These are phyloP conservation scores for Globisporangium rhizosaccharum DNA, from an alignment of 352 stramenopile species.

Conservation along the genomic window DNA sequence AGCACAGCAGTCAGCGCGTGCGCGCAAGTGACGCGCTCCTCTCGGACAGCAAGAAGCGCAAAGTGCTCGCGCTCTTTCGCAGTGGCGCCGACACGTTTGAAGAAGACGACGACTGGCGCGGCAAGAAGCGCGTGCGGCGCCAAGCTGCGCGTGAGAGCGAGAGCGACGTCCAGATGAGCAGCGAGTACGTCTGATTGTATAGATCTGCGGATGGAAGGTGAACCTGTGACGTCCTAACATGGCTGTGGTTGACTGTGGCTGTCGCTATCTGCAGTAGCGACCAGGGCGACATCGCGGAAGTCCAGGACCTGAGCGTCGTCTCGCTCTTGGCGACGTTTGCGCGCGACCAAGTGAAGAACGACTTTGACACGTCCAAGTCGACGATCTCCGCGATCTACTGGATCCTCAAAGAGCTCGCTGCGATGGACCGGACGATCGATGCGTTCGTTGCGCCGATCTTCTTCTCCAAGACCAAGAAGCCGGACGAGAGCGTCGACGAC, in stretches of 20 bases:
- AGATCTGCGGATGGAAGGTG: neutral
- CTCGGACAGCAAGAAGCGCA: slow-evolving; percentile 39
- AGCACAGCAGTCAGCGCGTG: slow-evolving; percentile 24
- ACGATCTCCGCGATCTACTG: slow-evolving; percentile 78
- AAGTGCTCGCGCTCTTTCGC: slow-evolving; percentile 41
- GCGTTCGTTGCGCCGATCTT: slow-evolving; percentile 53
- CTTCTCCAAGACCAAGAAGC: slow-evolving; percentile 61
- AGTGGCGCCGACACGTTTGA: slow-evolving; percentile 59
- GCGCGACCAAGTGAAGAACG: slow-evolving; percentile 69
- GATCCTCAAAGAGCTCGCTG: slow-evolving; percentile 64
- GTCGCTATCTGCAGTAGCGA: slow-evolving; percentile 31
- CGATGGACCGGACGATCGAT: slow-evolving; percentile 43
- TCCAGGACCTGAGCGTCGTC: slow-evolving; percentile 62
- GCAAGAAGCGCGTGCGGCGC: slow-evolving; percentile 69
- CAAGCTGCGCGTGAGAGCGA: slow-evolving; percentile 36
- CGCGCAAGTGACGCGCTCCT: slow-evolving; percentile 20
- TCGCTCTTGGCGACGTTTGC: slow-evolving; percentile 48
- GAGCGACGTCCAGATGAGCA: slow-evolving; percentile 61
- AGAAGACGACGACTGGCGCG: slow-evolving; percentile 42
- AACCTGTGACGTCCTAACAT: neutral
- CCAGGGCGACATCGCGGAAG: slow-evolving; percentile 41
- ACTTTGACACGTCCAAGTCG: slow-evolving; percentile 74
- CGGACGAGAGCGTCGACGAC: slow-evolving; percentile 39
- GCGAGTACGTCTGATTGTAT: slow-evolving; percentile 26
- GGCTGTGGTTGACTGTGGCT: slow-evolving; percentile 1